Percentiles rank a stretch among this genome's conserved stretches.
These are phyloP conservation scores for Austroboletus eburneus DNA, from an alignment of 768 basidiomycete genomes.

Conservation along the genomic window DNA sequence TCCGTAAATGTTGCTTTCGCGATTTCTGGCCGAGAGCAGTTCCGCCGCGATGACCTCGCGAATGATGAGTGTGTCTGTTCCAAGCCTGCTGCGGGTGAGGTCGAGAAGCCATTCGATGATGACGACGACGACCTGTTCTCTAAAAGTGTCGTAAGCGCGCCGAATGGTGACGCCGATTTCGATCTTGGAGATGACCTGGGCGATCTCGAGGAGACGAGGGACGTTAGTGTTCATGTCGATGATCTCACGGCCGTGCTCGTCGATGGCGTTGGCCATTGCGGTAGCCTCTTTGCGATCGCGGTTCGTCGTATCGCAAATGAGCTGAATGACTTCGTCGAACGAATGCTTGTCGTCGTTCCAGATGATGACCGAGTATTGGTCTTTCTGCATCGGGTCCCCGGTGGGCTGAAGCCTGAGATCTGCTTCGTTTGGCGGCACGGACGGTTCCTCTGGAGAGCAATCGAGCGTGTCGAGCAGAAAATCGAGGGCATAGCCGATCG, in stretches of 20 bases:
- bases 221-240: constrained; percentile 65
- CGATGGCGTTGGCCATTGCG: constrained; percentile 55
- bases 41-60: constrained; percentile 72
- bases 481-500: constrained; percentile 74
- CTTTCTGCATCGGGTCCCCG: constrained; percentile 74
- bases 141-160: constrained; percentile 80
- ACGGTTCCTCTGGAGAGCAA: constrained; percentile 74
- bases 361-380: constrained; percentile 75
- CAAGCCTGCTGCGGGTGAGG: constrained; percentile 67
- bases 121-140: constrained; percentile 79
- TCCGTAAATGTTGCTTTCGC: constrained; percentile 45
- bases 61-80: constrained; percentile 60
- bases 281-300: constrained; percentile 55
- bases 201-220: constrained; percentile 64
- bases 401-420: constrained; percentile 72
- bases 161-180: constrained; percentile 91
- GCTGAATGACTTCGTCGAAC: constrained; percentile 77
- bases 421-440: constrained; percentile 60
- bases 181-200: constrained; percentile 76
- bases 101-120: constrained; percentile 86
- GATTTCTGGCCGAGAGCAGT: constrained; percentile 56
- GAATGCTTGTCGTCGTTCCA: constrained; percentile 99
- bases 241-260: constrained; percentile 78
- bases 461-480: constrained; percentile 81
- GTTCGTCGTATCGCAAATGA: constrained; percentile 53